phyloP scores from a whole-genome alignment of 2,329 filamentous ascomycete genomes.

The Pseudofabraea citricarpa region DNA sequence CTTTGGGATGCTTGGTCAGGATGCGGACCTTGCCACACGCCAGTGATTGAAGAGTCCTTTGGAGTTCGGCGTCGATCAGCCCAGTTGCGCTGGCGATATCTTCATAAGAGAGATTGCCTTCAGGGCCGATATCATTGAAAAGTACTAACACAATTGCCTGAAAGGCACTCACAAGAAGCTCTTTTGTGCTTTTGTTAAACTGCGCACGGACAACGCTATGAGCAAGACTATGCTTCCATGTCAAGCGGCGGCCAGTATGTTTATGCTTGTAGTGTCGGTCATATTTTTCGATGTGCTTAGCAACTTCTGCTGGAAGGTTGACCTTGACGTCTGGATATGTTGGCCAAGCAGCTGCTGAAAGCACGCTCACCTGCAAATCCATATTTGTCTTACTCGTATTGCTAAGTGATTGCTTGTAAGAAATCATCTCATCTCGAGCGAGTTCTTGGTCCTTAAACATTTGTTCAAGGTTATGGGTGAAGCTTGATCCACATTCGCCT shows the following conservation, averaged over 20 bases:
- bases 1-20: slow-evolving; percentile 78
- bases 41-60: slow-evolving; percentile 88
- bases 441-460: slow-evolving; percentile 99
- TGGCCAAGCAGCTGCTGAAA: slow-evolving; percentile 92
- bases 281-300: slow-evolving; percentile 73
- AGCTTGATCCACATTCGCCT: slow-evolving; percentile 86
- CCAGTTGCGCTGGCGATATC: slow-evolving; percentile 72
- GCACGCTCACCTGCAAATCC: slow-evolving; percentile 79
- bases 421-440: slow-evolving; percentile 85
- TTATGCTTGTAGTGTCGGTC: slow-evolving; percentile 84
- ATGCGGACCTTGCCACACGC: slow-evolving; percentile 87
- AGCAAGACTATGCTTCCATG: slow-evolving; percentile 90
- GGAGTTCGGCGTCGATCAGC: slow-evolving; percentile 72
- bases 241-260: slow-evolving; percentile 79
- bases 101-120: slow-evolving; percentile 65
- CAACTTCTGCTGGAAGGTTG: slow-evolving; percentile 70
- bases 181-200: slow-evolving; percentile 78
- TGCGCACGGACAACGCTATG: slow-evolving; percentile 80
- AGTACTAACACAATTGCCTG: slow-evolving; percentile 87
- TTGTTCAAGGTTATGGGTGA: slow-evolving; percentile 95
- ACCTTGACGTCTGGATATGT: slow-evolving; percentile 74
- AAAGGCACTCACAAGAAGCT: slow-evolving; percentile 85
- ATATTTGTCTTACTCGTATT: slow-evolving; percentile 50
- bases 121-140: slow-evolving; percentile 68
- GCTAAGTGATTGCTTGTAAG: slow-evolving; percentile 65